phyloP scores from a whole-genome alignment of 1,284 basidiomycete genomes.

The Ceratobasidium sp. region DNA sequence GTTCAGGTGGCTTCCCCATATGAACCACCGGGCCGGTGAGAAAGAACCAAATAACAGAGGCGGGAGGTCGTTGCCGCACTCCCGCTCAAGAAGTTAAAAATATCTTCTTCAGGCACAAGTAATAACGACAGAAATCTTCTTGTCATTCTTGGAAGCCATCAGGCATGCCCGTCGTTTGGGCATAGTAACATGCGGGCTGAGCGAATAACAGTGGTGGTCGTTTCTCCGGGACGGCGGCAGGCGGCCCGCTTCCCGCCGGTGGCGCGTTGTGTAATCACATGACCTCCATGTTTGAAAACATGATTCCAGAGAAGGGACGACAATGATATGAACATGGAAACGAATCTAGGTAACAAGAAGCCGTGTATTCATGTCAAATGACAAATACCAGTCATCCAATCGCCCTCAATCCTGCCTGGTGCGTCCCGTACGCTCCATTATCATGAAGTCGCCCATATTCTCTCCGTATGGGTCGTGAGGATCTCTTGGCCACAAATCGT shows the following conservation, averaged over 20 bases:
- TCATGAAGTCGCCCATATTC: not conserved
- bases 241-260: not conserved
- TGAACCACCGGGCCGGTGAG: slow-evolving; percentile 19
- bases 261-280: not conserved
- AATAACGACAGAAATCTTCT: not conserved
- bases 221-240: not conserved
- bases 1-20: not conserved
- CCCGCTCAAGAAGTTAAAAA: slow-evolving; percentile 30
- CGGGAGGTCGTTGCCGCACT: not conserved
- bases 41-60: not conserved
- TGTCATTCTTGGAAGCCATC: not conserved
- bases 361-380: not conserved
- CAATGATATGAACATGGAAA: not conserved
- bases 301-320: not conserved
- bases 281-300: not conserved
- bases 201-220: not conserved
- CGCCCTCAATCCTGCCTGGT: not conserved
- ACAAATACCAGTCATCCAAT: too few species aligned
- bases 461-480: not conserved
- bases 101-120: slow-evolving; percentile 12
- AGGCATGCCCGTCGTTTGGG: not conserved
- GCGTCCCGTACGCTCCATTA: not conserved
- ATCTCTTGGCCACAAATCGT: not conserved
- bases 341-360: too few species aligned
- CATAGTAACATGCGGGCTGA: not conserved